These are phyloP conservation scores for Capsella rubella DNA, from an alignment of 441 rosid species.

Conservation along the genomic window DNA sequence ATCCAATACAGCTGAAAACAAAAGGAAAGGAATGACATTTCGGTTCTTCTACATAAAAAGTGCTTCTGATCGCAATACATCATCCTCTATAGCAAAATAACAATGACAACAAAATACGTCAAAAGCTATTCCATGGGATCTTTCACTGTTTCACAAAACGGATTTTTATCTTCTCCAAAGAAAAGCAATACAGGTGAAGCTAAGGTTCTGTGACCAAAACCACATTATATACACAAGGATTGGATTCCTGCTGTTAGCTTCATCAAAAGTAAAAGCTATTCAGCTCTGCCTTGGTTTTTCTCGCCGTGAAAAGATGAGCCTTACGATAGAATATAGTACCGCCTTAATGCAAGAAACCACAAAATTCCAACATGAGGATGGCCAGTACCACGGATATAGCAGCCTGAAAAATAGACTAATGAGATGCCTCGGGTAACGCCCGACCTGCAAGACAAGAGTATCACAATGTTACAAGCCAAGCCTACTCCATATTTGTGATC, in stretches of 20 bases:
- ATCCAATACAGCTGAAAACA: background rate
- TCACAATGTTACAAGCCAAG: conserved; percentile 6
- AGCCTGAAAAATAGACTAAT: conserved; percentile 92
- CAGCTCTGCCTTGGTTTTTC: conserved; percentile 53
- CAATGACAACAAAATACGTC: conserved; percentile 35
- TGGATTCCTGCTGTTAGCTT: conserved; percentile 34
- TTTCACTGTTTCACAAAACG: conserved; percentile 22
- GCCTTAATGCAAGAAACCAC: conserved; percentile 73
- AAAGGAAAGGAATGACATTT: background rate
- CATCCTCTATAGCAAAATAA: conserved; percentile 28
- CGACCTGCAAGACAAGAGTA: conserved; percentile 63
- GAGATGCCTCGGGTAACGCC: conserved; percentile 86
- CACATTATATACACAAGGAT: conserved; percentile 39
- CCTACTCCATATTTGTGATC: conserved; percentile 5
- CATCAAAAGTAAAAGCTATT: conserved; percentile 25
- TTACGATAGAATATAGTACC: conserved; percentile 57
- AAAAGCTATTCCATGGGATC: conserved; percentile 32
- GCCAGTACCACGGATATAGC: conserved; percentile 99
- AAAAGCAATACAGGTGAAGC: conserved; percentile 27
- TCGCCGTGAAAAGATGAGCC: conserved; percentile 64
- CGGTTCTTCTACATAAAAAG: background rate
- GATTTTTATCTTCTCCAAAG: conserved; percentile 21
- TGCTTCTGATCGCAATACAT: conserved; percentile 4
- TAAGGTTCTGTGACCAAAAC: conserved; percentile 24
- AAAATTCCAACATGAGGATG: conserved; percentile 97